Evolutionary conservation across 768 basidiomycete genomes (phyloP).

Genomic region (Boletus pseudo-olivaceus): DNA sequence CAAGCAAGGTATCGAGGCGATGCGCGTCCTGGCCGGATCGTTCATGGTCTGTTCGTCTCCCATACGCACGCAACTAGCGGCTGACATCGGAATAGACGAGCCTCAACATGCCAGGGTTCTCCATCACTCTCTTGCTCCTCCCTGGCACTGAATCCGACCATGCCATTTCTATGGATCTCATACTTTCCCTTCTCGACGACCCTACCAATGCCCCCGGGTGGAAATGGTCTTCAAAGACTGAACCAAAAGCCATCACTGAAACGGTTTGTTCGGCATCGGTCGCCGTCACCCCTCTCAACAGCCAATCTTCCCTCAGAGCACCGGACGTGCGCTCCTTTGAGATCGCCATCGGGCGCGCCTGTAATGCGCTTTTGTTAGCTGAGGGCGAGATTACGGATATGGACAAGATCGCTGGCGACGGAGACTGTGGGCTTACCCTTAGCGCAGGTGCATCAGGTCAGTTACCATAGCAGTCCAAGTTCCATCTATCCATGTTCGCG

Average conservation of each 20-base stretch:
- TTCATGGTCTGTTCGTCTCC: slow-evolving; percentile 64
- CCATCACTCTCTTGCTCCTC: slow-evolving; percentile 75
- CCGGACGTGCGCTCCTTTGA: slow-evolving; percentile 50
- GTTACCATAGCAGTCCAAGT: background rate
- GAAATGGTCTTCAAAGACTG: slow-evolving; percentile 64
- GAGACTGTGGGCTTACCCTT: slow-evolving; percentile 68
- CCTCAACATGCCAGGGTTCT: slow-evolving; percentile 92
- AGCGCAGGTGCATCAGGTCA: slow-evolving; percentile 73
- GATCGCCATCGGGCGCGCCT: slow-evolving; percentile 53
- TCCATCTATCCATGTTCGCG: background rate
- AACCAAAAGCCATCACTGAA: slow-evolving; percentile 33
- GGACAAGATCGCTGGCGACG: slow-evolving; percentile 92
- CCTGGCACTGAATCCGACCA: slow-evolving; percentile 44
- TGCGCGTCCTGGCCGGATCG: slow-evolving; percentile 70
- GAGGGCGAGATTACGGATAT: slow-evolving; percentile 89
- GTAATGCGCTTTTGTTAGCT: slow-evolving; percentile 62
- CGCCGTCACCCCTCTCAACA: background rate
- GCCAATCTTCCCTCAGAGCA: slow-evolving; percentile 30
- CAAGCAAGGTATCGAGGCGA: slow-evolving; percentile 50
- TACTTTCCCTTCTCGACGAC: slow-evolving; percentile 72
- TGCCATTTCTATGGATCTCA: slow-evolving; percentile 36
- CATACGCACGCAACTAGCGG: background rate
- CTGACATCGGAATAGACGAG: slow-evolving; percentile 54
- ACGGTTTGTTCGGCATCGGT: slow-evolving; percentile 11
- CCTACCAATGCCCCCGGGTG: slow-evolving; percentile 73